These are phyloP conservation scores for Phialocephala sp. DNA, from an alignment of 2,329 filamentous ascomycete species.

Conservation along the genomic window DNA sequence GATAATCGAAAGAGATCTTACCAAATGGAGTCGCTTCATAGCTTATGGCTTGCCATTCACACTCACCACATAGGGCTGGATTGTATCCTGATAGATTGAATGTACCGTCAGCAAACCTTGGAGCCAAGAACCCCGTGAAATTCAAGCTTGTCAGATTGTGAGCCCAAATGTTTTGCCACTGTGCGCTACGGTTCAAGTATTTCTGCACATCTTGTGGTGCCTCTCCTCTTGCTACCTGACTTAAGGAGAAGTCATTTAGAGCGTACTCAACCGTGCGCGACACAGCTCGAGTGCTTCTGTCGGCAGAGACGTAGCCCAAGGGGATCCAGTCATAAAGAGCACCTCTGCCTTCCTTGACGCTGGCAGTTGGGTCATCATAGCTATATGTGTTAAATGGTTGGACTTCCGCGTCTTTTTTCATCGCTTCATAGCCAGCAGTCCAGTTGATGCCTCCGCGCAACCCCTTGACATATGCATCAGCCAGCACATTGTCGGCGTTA, in stretches of 20 bases:
- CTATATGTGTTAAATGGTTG: conserved; percentile 9
- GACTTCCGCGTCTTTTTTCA: conserved; percentile 61
- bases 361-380: conserved; percentile 3
- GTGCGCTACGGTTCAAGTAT: conserved; percentile 56
- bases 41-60: conserved; percentile 14
- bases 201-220: conserved; percentile 55
- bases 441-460: conserved; percentile 68
- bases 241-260: conserved; percentile 74
- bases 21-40: conserved; percentile 14
- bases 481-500: conserved; percentile 72
- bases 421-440: conserved; percentile 69
- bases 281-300: conserved; percentile 61
- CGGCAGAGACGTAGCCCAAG: conserved; percentile 2
- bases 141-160: conserved; percentile 6
- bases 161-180: conserved; percentile 57
- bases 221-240: conserved; percentile 36
- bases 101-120: conserved; percentile 10
- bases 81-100: conserved; percentile 8
- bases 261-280: conserved; percentile 77
- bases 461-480: conserved; percentile 70
- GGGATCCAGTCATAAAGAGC: conserved; percentile 7
- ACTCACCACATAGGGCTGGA: conserved; percentile 56
- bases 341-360: conserved; percentile 8
- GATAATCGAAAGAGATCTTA: not conserved
- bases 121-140: conserved; percentile 7